Evolutionary conservation across 139 green algal species (phyloP), one percentile per base, ranked within the genome.

Genomic region (Chloropicon primus): DNA sequence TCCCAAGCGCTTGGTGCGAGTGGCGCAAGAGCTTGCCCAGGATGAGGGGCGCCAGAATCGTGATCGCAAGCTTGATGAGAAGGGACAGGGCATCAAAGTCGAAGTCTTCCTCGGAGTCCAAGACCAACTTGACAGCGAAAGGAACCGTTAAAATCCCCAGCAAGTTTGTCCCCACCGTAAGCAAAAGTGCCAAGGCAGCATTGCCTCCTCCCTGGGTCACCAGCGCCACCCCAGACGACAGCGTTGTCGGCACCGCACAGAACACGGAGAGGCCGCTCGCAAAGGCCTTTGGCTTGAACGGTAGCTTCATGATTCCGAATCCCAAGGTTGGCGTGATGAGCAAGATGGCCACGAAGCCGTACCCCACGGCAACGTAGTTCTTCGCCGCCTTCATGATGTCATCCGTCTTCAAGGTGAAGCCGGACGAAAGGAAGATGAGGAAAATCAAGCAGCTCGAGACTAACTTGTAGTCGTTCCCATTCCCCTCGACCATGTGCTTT

Each of bases 141-240:
- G 41, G 41, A 5, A 62, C 41, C 41, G 41, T 62, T 5, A 62
- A 17, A 17, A 62, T 62, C 41, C 85, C 92, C 0, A 92, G 26
- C 22, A 96, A 71, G 82, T 96, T 97, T 62, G 84, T 89, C 29
- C 24, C 77, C 2, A 94, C 89, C 1, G 88, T 94, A 28, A 96
- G 86, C 71, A 95, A 81, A 21, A 96, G 84, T 5, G 89, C 89
- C 54, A 97, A 81, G 2, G 91, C 87, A 0, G 81, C 81, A 73
- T 96, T 96, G 72, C 90, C 91, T 17, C 82, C 82, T 3, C 84
- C 81, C 0, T 82, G 82, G 1, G 89, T 77, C 1, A 84, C 87
- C 2, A 97, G 82, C 0, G 87, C 78, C 1, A 92, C 89, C 22
- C 89, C 89, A 0, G 87, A 87, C 2, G 91, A 92, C 24, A 97